Evolutionary conservation across 2,329 filamentous ascomycete genomes (phyloP).

Genomic region (Fusarium robinianum): DNA sequence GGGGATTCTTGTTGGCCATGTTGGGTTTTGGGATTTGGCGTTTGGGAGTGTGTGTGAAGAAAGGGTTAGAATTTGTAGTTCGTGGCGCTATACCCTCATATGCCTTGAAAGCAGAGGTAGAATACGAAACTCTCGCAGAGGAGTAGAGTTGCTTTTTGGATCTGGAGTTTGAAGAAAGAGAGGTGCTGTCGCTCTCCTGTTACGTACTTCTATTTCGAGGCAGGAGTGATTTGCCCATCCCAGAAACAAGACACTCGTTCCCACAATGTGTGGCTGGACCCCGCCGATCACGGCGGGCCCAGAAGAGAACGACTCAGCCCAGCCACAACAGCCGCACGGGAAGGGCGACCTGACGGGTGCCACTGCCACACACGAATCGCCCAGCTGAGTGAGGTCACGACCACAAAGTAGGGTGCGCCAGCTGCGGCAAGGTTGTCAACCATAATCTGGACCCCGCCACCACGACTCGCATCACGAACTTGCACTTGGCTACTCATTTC

Average conservation of each 20-base stretch:
- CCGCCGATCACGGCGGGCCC: too few species aligned
- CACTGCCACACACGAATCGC: too few species aligned
- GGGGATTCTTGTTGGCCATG: slow-evolving; percentile 9
- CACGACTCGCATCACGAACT: slow-evolving; percentile 27
- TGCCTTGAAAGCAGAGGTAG: slow-evolving; percentile 17
- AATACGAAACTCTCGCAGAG: slow-evolving; percentile 10
- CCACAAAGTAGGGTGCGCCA: slow-evolving; percentile 13
- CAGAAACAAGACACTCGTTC: too few species aligned
- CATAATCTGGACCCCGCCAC: slow-evolving; percentile 35
- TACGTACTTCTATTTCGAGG: too few species aligned
- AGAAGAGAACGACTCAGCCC: too few species aligned
- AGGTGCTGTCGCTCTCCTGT: too few species aligned
- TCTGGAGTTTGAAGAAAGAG: too few species aligned
- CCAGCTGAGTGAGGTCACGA: slow-evolving; percentile 34
- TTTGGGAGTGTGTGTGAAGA: slow-evolving; percentile 27
- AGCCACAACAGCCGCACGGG: too few species aligned
- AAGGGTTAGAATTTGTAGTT: slow-evolving; percentile 21
- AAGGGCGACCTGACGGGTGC: too few species aligned
- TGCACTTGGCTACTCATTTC: slow-evolving; percentile 1
- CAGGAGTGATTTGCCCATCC: too few species aligned
- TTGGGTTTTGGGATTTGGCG: slow-evolving; percentile 27
- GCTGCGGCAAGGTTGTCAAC: slow-evolving; percentile 19
- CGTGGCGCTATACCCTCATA: slow-evolving; percentile 27
- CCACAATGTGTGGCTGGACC: too few species aligned
- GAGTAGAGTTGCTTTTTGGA: neutral